Base-by-base conservation (phyloP, 352 stramenopile genomes). In the Elongisporangium anandrum region DNA sequence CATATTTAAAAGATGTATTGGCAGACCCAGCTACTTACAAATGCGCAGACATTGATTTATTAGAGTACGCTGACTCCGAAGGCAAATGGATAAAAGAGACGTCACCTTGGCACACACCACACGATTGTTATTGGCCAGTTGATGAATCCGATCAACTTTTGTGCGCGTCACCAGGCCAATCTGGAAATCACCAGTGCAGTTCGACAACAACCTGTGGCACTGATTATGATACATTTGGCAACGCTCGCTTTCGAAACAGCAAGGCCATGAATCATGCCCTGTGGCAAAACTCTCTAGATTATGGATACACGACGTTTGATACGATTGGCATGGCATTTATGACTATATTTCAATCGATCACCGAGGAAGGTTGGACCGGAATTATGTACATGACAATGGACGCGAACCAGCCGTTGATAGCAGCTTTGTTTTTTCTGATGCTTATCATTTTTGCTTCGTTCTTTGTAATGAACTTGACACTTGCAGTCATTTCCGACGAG, bases 341-440 rank as follows among this genome's bases (percentile, higher is more conserved):
- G 29, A 96, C 90, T 5, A 97, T 98, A 45, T 97, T 98, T 63
- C 93, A 98, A 66, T 75, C 85, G 0, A 89, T 98, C 51, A 98
- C 94, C 3, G 69, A 97, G 50, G 95, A 98, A 75, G 95, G 95
- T 0, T 98, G 95, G 95, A 95, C 81, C 0, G 50, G 68, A 38
- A 90, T 98, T 56, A 98, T 98, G 86, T 95, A 97, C 68, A 92
- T 92, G 73, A 76, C 92, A 19, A 77, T 87, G 73, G 65, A 86
- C 54, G 72, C 77, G 15, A 79, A 77, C 8, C 64, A 77, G 41
- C 66, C 92, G 56, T 38, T 86, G 7, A 54, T 95, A 2, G 87
- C 62, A 7, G 72, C 77, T 2, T 41, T 97, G 0, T 97, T 96
- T 63, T 98, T 98, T 59, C 72, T 95, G n/a, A 61, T 80, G 2